Percentiles rank a stretch among this genome's conserved stretches.
Conservation (phyloP, 1,139 yeast genomes). For the Blastobotrys capitulatus region DNA sequence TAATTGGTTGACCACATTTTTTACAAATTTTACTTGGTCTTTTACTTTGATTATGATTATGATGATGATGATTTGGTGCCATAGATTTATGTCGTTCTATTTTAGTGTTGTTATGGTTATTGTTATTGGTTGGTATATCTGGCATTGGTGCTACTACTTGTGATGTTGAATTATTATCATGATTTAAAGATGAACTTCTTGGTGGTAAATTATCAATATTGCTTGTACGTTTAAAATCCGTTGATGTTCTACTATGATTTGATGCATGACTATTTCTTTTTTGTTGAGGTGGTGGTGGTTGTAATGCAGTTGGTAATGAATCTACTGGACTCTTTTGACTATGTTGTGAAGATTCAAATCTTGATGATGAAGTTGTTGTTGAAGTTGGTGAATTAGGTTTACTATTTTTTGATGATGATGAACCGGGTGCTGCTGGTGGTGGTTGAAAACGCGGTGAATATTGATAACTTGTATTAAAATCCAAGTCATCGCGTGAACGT, state of each 20-base stretch:
- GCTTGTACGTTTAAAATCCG: constrained; percentile 2
- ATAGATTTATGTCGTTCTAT: not conserved
- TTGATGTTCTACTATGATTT: not conserved
- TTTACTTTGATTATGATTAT: not conserved
- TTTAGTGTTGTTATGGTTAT: not conserved
- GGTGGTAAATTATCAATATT: constrained; percentile 8
- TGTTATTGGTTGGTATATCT: not conserved
- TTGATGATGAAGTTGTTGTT: not conserved
- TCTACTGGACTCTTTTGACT: not conserved
- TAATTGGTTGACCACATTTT: constrained; percentile 59
- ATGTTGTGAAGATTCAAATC: not conserved
- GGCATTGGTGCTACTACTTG: not conserved
- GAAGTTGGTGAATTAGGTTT: not conserved
- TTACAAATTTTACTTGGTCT: constrained; percentile 41
- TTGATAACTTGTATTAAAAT: not conserved
- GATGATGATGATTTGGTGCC: not conserved
- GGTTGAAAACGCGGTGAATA: constrained; percentile 1
- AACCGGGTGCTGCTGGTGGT: constrained; percentile 1
- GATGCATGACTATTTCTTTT: not conserved
- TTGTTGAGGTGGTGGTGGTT: not conserved
- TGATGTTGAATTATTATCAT: not conserved
- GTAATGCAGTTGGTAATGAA: not conserved
- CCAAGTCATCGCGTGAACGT: constrained; percentile 8
- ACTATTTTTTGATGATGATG: not conserved
- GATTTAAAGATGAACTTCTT: constrained; percentile 8